These are phyloP conservation scores for Phytophthora vignae DNA, from an alignment of 352 stramenopile genomes.

Conservation along the genomic window DNA sequence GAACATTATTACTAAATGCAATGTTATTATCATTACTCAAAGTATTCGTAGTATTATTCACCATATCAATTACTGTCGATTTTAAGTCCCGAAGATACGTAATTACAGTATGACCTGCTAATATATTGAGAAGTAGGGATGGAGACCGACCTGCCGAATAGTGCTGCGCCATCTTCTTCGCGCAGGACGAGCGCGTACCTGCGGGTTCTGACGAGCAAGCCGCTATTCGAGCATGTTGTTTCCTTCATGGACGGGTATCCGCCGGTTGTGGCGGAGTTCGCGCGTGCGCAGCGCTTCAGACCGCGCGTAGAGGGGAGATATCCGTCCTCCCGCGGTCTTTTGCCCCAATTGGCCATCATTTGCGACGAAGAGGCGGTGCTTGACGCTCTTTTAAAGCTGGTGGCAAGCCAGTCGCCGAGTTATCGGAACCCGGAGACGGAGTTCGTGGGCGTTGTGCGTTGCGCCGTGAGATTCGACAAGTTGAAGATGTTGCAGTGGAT, in stretches of 20 bases:
- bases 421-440: conserved; percentile 31
- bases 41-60: too few relatives aligned
- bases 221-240: conserved; percentile 28
- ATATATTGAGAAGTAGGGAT: too few relatives aligned
- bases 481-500: conserved; percentile 36
- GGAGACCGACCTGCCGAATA: too few relatives aligned
- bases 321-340: conserved; percentile 23
- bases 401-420: conserved; percentile 10
- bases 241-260: conserved; percentile 45
- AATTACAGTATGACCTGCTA: too few relatives aligned
- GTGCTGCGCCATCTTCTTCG: too few relatives aligned
- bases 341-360: conserved; percentile 45
- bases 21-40: too few relatives aligned
- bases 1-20: too few relatives aligned
- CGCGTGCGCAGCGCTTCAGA: conserved; percentile 25
- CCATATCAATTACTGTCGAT: too few relatives aligned
- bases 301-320: conserved; percentile 38
- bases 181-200: conserved; percentile 3
- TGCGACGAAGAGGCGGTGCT: conserved; percentile 30
- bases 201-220: conserved; percentile 33
- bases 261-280: conserved; percentile 32
- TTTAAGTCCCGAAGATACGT: not conserved
- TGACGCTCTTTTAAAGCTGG: conserved; percentile 21
- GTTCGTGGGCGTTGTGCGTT: conserved; percentile 35
- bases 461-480: conserved; percentile 41